These are phyloP conservation scores for Penicillium fuscoglaucum DNA, from an alignment of 2,329 filamentous ascomycete species.

Conservation along the genomic window DNA sequence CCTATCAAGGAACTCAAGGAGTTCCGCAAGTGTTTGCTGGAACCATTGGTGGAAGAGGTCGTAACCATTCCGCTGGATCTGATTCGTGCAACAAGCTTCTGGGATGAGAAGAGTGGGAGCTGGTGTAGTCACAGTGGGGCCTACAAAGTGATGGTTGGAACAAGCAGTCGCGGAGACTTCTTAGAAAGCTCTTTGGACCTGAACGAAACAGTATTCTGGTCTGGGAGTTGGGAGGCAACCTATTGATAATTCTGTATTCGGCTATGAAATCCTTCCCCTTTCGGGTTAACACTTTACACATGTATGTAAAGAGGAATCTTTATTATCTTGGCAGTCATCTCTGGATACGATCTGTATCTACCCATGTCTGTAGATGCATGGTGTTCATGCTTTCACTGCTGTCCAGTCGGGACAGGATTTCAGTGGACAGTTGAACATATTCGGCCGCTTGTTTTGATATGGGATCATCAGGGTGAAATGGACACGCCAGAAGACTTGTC, in stretches of 20 bases:
- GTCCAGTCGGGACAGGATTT: background rate
- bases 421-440: background rate
- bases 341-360: background rate
- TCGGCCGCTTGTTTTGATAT: background rate
- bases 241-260: background rate
- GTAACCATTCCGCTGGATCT: background rate
- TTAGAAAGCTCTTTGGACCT: background rate
- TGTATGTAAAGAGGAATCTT: background rate
- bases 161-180: background rate
- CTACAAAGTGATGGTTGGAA: background rate
- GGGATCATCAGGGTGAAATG: background rate
- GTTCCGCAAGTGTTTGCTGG: background rate
- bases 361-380: background rate
- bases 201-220: background rate
- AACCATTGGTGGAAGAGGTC: background rate
- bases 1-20: background rate
- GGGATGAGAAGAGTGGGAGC: background rate
- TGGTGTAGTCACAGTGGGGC: background rate
- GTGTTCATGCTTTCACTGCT: background rate
- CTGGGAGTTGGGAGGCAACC: background rate
- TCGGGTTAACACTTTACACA: too few species aligned
- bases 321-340: background rate
- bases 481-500: background rate
- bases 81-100: background rate
- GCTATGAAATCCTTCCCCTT: background rate